These are phyloP conservation scores for Tulasnella sp. DNA, from an alignment of 768 basidiomycete species.

Conservation along the genomic window DNA sequence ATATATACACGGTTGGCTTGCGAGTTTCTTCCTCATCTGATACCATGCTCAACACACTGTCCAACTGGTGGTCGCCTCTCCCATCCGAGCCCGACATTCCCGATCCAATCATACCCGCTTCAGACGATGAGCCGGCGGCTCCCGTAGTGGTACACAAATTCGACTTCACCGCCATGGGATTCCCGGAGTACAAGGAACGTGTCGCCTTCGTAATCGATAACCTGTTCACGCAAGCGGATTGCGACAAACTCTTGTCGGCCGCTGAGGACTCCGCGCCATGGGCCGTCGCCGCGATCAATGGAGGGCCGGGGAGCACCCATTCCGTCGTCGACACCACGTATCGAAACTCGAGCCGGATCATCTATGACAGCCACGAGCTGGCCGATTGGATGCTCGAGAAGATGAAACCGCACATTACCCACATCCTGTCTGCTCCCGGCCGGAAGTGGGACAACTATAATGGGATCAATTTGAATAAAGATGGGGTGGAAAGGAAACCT, in stretches of 20 bases:
- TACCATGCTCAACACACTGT: too few relatives aligned
- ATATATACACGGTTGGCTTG: too few relatives aligned
- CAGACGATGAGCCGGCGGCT: neutral
- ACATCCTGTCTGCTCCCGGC: too few relatives aligned
- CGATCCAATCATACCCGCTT: neutral
- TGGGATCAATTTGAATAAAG: too few relatives aligned
- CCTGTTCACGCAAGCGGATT: constrained; percentile 13
- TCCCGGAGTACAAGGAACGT: constrained; percentile 15
- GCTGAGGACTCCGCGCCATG: constrained; percentile 7
- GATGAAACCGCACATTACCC: constrained; percentile 13
- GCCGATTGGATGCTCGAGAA: constrained; percentile 17
- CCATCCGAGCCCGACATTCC: too few relatives aligned
- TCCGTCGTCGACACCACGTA: constrained; percentile 3
- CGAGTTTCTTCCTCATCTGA: too few relatives aligned
- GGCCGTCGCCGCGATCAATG: constrained; percentile 9
- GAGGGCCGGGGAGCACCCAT: neutral
- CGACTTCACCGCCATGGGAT: constrained; percentile 12
- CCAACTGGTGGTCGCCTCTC: too few relatives aligned
- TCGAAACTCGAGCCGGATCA: constrained; percentile 17
- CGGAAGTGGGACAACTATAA: too few relatives aligned
- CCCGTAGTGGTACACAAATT: constrained; percentile 13
- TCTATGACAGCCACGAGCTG: constrained; percentile 15
- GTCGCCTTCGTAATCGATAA: constrained; percentile 18
- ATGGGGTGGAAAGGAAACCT: too few relatives aligned
- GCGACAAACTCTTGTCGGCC: constrained; percentile 9